Evolutionary conservation across 2,329 filamentous ascomycete species (phyloP), one percentile per base, ranked within the genome.

Genomic region (Fusarium subtropicale): DNA sequence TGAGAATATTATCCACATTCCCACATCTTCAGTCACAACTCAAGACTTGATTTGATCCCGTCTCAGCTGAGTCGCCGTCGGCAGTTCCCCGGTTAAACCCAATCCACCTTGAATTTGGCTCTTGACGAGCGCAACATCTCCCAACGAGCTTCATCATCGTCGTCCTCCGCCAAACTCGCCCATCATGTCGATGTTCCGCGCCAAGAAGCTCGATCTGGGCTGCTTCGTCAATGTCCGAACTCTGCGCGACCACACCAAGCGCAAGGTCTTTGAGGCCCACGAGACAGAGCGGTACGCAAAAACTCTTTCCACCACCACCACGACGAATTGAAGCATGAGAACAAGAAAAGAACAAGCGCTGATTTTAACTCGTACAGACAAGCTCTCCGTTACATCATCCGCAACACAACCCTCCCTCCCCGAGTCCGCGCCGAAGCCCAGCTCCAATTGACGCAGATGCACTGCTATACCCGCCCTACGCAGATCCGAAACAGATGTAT

Each of bases 401-500:
- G 92, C 80, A 99, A 99, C 81, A 96, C 93, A 33, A 91, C 90
- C 2, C 90, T 99, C 5, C 89, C 94, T 3, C 85, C 90, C 58
- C 89, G 94, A 76, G 90, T 92, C 53, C 92, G 97, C 76, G 93
- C 93, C 66, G 92, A 97, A 79, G 96, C 96, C 42, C 95, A 98
- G 84, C 88, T 99, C 59, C 91, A 98, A 82, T 86, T 99, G 71
- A 89, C 91, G 5, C 91, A 97, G 82, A 97, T 98, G 95, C 94
- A 97, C 84, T 90, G 89, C 84, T 98, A 98, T 82, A 98, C 96
- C 36, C 88, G 94, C 65, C 89, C 93, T 61, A 97, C 95, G 51
- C 94, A 97, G 85, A 94, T 99, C 79, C 90, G 91, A 80, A 98
- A 97, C 82, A 86, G 96, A 73, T 99, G 96, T 83, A 91, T 97